A percentile compares a stretch with the other conserved stretches of the same genome.
Evolutionary conservation across 75 land plant species (phyloP).

Genomic region (Picea glauca): DNA sequence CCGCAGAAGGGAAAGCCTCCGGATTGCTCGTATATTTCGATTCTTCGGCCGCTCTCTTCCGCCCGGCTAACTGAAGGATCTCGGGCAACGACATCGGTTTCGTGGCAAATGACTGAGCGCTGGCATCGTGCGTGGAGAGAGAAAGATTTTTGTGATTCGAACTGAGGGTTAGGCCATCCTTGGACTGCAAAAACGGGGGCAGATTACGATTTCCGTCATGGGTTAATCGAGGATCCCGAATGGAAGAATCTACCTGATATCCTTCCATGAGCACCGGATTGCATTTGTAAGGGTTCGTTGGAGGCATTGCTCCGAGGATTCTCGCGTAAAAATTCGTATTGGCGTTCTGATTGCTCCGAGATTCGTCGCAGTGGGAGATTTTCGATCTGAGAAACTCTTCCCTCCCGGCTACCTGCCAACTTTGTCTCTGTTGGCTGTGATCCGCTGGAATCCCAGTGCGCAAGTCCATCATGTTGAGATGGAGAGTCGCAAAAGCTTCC

Average conservation of each 20-base stretch:
- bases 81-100: no score
- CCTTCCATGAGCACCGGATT: neutral
- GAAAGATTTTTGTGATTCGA: no score
- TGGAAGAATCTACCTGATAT: neutral
- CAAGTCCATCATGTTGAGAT: neutral
- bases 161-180: constrained; percentile 5
- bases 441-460: neutral
- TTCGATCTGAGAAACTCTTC: neutral
- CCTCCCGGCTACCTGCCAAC: no score
- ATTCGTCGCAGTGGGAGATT: neutral
- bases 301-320: neutral
- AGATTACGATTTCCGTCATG: neutral
- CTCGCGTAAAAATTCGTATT: constrained; percentile 2
- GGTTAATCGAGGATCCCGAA: neutral
- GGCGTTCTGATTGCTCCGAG: neutral
- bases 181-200: neutral
- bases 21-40: neutral
- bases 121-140: no score
- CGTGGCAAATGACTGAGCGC: no score
- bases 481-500: neutral
- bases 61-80: constrained; percentile 10
- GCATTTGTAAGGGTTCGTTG: neutral
- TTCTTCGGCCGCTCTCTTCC: neutral
- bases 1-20: neutral
- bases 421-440: neutral